Evolutionary conservation across 768 basidiomycete genomes (phyloP), one percentile per base, ranked within the genome.

Genomic region (Kwoniella bestiolae): DNA sequence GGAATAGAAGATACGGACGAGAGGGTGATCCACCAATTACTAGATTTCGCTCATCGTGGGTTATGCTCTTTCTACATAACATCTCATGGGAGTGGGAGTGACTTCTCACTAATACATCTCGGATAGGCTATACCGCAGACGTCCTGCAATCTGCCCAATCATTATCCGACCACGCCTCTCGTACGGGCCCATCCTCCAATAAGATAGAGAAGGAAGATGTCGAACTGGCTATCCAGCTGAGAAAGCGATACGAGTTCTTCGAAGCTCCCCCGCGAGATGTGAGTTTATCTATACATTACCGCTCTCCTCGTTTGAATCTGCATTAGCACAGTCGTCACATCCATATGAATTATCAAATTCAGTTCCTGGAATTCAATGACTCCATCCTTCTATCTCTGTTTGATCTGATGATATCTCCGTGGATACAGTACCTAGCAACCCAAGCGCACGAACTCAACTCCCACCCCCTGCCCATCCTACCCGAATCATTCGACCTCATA

Each of bases 31-130:
- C 80, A 82, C 31, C 82, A 82, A 71, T 70, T 84, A 28, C 71
- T 83, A 55, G 83, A 84, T 65, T 84, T 84, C 58, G 78, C 83
- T 2, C 82, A 83, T 66, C 81, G 83, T 83, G 21, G 57, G 82
- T 60, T 23, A 25, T 56, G 50, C 26, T 23, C n/a, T n/a, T n/a
- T n/a, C n/a, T n/a, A n/a, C n/a, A n/a, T n/a, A n/a, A n/a, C n/a
- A n/a, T n/a, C n/a, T n/a, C n/a, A n/a, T n/a, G n/a, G n/a, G n/a
- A n/a, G n/a, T n/a, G n/a, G n/a, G n/a, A n/a, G n/a, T n/a, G n/a
- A n/a, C n/a, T n/a, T n/a, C n/a, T n/a, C n/a, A n/a, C n/a, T n/a
- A n/a, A n/a, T n/a, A n/a, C n/a, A n/a, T n/a, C n/a, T n/a, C n/a
- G n/a, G n/a, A 38, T 38, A 84, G 83, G 83, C 7, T 84, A 84